Evolutionary conservation across 1,139 yeast species (phyloP).

Genomic region (Arxiozyma slooffiae): DNA sequence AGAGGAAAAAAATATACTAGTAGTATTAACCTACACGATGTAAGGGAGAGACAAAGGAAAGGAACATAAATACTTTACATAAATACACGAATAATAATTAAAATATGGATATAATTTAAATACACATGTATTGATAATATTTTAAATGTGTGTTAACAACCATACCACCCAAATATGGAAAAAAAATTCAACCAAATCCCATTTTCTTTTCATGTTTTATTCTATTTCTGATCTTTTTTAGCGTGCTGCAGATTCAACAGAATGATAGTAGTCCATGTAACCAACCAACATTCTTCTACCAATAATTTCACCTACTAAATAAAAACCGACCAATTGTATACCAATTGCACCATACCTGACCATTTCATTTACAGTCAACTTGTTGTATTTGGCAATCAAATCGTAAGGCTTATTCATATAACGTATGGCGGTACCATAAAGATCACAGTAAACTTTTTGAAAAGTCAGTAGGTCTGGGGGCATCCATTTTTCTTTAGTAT

Average conservation of each 20-base stretch:
- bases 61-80: neutral
- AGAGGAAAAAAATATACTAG: no score
- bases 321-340: slow-evolving; percentile 81
- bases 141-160: neutral
- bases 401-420: slow-evolving; percentile 40
- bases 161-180: neutral
- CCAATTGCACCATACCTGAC: slow-evolving; percentile 66
- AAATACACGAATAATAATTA: neutral
- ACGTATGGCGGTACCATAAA: slow-evolving; percentile 36
- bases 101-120: neutral
- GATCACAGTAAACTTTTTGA: slow-evolving; percentile 59
- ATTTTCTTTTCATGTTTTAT: no score
- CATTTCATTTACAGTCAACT: slow-evolving; percentile 42
- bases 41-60: neutral
- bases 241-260: neutral
- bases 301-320: slow-evolving; percentile 88
- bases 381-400: slow-evolving; percentile 33
- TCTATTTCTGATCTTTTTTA: neutral
- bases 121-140: neutral
- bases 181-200: neutral
- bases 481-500: slow-evolving; percentile 83
- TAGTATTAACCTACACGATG: neutral
- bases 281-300: slow-evolving; percentile 93
- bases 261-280: slow-evolving; percentile 33
- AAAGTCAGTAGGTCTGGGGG: slow-evolving; percentile 80